Percentiles rank a stretch among this genome's conserved stretches.
These are phyloP conservation scores for Fomitopsis pinicola DNA, from an alignment of 1,284 basidiomycete species.

Conservation along the genomic window DNA sequence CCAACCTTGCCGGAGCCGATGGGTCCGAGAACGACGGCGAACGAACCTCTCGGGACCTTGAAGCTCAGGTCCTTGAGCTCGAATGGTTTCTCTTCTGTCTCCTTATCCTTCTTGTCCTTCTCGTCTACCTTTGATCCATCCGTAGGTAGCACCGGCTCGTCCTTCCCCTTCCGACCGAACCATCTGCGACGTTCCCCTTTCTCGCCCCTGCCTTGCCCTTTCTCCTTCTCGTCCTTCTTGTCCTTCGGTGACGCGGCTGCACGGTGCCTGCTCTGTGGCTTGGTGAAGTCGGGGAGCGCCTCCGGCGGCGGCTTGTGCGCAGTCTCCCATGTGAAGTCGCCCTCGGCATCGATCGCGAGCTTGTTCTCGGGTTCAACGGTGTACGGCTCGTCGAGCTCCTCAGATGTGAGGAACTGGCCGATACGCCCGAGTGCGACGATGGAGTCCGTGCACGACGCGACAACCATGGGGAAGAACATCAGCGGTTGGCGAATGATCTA, in stretches of 20 bases:
- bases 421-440: conserved; percentile 61
- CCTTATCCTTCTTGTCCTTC: conserved; percentile 27
- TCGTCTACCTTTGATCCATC: conserved; percentile 9
- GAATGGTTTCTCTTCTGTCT: conserved; percentile 53
- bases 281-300: not conserved
- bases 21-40: conserved; percentile 70
- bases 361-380: conserved; percentile 11
- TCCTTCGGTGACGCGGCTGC: not conserved
- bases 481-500: conserved; percentile 53
- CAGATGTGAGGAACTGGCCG: conserved; percentile 47
- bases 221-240: conserved; percentile 9
- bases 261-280: not conserved
- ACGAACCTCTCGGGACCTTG: conserved; percentile 54
- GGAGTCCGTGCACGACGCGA: conserved; percentile 52
- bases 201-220: conserved; percentile 11
- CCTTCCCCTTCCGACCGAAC: conserved; percentile 16
- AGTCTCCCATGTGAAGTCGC: conserved; percentile 69
- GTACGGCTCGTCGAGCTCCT: conserved; percentile 10
- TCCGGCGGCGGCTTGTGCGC: conserved; percentile 29
- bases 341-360: conserved; percentile 54
- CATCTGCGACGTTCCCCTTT: conserved; percentile 8
- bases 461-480: conserved; percentile 46
- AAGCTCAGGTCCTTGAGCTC: conserved; percentile 54
- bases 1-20: conserved; percentile 71
- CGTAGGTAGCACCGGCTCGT: conserved; percentile 19